These are phyloP conservation scores for Pseudogymnoascus sp. DNA, from an alignment of 2,329 filamentous ascomycete genomes.

Conservation along the genomic window DNA sequence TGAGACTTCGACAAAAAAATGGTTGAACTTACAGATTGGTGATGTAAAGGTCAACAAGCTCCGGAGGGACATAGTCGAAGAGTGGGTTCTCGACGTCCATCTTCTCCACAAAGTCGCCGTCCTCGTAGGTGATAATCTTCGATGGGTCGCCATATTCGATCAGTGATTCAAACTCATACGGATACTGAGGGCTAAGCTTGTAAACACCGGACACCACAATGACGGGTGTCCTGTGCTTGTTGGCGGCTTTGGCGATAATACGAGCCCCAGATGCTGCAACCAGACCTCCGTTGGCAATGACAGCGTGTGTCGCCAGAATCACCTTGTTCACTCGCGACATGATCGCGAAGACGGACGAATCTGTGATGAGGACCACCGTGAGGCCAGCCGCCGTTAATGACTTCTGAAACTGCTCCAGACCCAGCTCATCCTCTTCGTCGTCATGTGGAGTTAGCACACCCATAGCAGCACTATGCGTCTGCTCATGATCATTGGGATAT, in stretches of 20 bases:
- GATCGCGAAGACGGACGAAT: slow-evolving; percentile 80
- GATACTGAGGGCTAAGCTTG: slow-evolving; percentile 84
- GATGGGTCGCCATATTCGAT: slow-evolving; percentile 82
- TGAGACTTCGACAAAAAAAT: slow-evolving; percentile 24
- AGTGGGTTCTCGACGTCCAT: slow-evolving; percentile 71
- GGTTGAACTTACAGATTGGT: slow-evolving; percentile 62
- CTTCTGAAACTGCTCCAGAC: slow-evolving; percentile 56
- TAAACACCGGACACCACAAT: slow-evolving; percentile 87
- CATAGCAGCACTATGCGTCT: slow-evolving; percentile 53
- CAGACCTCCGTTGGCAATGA: slow-evolving; percentile 81
- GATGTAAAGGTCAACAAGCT: slow-evolving; percentile 71
- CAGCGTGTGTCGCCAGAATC: slow-evolving; percentile 76
- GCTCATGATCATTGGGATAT: slow-evolving; percentile 59
- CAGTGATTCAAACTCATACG: slow-evolving; percentile 70
- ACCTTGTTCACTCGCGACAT: slow-evolving; percentile 97
- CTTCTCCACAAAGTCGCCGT: slow-evolving; percentile 70
- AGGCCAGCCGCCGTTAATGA: slow-evolving; percentile 71
- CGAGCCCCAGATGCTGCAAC: slow-evolving; percentile 77
- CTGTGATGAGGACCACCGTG: slow-evolving; percentile 73
- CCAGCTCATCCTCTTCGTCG: slow-evolving; percentile 30
- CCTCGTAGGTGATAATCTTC: slow-evolving; percentile 66
- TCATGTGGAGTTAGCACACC: slow-evolving; percentile 38
- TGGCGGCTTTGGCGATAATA: slow-evolving; percentile 76
- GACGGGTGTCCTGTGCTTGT: slow-evolving; percentile 73
- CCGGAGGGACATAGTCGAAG: slow-evolving; percentile 73